A percentile compares a stretch with the other conserved stretches of the same genome.
Conservation (phyloP, 345 rosid genomes). For the Hibiscus tridactylites region DNA sequence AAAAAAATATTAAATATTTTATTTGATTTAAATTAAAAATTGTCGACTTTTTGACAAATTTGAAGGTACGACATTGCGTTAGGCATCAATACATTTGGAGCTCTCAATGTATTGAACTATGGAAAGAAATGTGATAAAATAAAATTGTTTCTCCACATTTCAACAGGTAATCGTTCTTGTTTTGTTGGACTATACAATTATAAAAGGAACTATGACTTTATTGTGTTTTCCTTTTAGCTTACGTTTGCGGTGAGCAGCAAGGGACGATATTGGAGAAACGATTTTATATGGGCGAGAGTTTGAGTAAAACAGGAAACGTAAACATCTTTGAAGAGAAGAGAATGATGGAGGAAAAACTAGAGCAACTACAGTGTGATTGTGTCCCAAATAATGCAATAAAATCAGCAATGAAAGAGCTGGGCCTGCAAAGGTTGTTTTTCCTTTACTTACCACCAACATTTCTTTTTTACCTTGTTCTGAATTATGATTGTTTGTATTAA, state of each 20-base stretch:
- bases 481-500: background rate
- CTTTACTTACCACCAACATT: no score
- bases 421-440: slow-evolving; percentile 12
- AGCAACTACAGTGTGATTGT: slow-evolving; percentile 13
- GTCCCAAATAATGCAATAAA: slow-evolving; percentile 20
- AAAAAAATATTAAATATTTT: no score
- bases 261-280: slow-evolving; percentile 12
- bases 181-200: no score
- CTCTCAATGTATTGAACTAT: slow-evolving; percentile 37
- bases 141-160: slow-evolving; percentile 31
- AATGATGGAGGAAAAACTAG: slow-evolving; percentile 22
- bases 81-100: slow-evolving; percentile 48
- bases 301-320: slow-evolving; percentile 21
- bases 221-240: slow-evolving; percentile 23
- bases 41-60: no score
- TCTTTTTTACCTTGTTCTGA: no score
- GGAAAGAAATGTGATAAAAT: slow-evolving; percentile 42
- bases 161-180: background rate
- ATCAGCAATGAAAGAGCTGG: slow-evolving; percentile 41
- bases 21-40: no score
- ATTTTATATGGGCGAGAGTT: slow-evolving; percentile 31
- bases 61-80: slow-evolving; percentile 57
- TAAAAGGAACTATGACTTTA: no score
- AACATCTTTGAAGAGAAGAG: slow-evolving; percentile 29
- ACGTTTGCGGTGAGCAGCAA: slow-evolving; percentile 46